Conservation (phyloP, 2,329 filamentous ascomycete genomes). For the Colletotrichum tabaci region DNA sequence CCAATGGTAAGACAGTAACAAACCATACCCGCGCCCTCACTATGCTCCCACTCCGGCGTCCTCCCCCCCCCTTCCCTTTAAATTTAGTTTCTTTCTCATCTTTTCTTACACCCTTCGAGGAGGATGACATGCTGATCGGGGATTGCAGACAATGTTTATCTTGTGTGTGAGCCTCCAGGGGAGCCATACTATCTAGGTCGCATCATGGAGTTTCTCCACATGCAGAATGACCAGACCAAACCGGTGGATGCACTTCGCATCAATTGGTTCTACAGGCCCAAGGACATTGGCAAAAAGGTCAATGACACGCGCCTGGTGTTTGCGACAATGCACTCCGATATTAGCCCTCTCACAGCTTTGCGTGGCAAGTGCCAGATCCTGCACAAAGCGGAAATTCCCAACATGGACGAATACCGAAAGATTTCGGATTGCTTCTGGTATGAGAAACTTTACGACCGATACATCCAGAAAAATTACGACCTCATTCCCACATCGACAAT, state of each 20-base stretch:
- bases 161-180: slow-evolving; percentile 96
- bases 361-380: slow-evolving; percentile 93
- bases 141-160: slow-evolving; percentile 83
- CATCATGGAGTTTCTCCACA: slow-evolving; percentile 97
- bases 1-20: slow-evolving; percentile 80
- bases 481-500: slow-evolving; percentile 93
- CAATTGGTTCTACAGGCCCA: slow-evolving; percentile 98
- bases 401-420: slow-evolving; percentile 88
- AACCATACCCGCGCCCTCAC: slow-evolving; percentile 43
- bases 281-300: slow-evolving; percentile 93
- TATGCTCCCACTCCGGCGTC: slow-evolving; percentile 4
- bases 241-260: slow-evolving; percentile 90
- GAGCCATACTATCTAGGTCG: slow-evolving; percentile 98
- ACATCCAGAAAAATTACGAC: slow-evolving; percentile 98
- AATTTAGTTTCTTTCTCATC: slow-evolving; percentile 6
- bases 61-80: neutral
- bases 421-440: slow-evolving; percentile 94
- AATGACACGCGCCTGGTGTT: slow-evolving; percentile 93
- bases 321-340: slow-evolving; percentile 98
- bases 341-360: slow-evolving; percentile 90
- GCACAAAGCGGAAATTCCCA: slow-evolving; percentile 88
- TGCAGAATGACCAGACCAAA: slow-evolving; percentile 79
- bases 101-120: neutral
- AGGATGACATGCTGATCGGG: slow-evolving; percentile 46
- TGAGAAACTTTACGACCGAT: slow-evolving; percentile 97